Base-by-base conservation (phyloP, 306 rosid species). In the Pyrus pyrifolia region DNA sequence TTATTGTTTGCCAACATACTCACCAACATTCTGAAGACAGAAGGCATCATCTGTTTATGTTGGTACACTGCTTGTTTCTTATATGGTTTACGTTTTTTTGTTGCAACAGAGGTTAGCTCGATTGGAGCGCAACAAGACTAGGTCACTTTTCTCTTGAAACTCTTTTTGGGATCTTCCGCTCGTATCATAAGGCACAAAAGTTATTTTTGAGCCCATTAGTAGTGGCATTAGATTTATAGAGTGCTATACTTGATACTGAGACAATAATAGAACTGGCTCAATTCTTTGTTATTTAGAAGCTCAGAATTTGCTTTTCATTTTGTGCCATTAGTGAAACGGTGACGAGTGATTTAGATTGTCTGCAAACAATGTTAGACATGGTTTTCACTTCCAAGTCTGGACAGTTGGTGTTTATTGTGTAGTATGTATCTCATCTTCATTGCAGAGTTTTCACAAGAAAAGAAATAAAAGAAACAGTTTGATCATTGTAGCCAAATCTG, bases 71-170 rank as follows among this genome's bases (percentile, higher is more conserved):
- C n/a, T 55, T 17, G 64, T 73, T 68, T 25, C 73, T 33, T 59
- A 27, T 45, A n/a, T 76, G 65, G 68, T 72, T 80, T 73, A 74
- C 46, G 29, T 58, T 21, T 60, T 85, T 85, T 78, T 5, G 80
- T 81, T 81, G 70, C 21, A 10, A 83, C 90, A 94, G 98, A 89
- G 98, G 87, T 90, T 86, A 73, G 97, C 91, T 88, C 93, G 96
- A 66, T 80, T 94, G 83, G 98, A 94, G 79, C 92, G 95, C 30
- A 94, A 94, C 80, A 90, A 59, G 81, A 90, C 9, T 23, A 79
- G 96, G 68, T 94, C 98, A 40, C 65, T 94, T 12, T 94, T 94
- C 88, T 94, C 96, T 12, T 94, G 95, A 93, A 79, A 40, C 52
- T 42, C 51, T 71, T 76, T 70, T 59, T 51, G 44, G 70, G 62